Evolutionary conservation across 768 basidiomycete genomes (phyloP), one percentile per base, ranked within the genome.

Genomic region (Trametes meyenii): DNA sequence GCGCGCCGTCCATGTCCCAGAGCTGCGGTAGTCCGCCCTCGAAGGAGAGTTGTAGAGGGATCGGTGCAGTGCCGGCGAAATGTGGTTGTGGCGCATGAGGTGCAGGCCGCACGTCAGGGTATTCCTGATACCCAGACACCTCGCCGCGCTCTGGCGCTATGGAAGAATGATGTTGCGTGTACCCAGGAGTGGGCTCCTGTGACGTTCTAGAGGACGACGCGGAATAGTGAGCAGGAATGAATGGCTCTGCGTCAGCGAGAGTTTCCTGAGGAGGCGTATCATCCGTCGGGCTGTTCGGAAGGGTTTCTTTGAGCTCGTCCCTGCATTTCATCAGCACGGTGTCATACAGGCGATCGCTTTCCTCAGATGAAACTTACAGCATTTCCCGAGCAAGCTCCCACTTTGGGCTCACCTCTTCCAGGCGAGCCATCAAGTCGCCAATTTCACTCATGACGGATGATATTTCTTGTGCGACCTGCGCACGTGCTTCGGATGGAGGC

Each of bases 311-410:
- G 36, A 68, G 61, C 35, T 68, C 62, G 24, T 63, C 60, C 33
- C 67, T 68, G 24, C 14, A 2, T 2, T 8, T 19, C 19, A 35
- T 50, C 42, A 60, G 53, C 36, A 52, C 21, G 21, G 12, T 17
- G 29, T 12, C 19, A 21, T 19, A 17, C 35, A 2, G 19, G 35
- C 6, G 2, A 21, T 13, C 16, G 21, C 24, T 11, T 10, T 8
- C 29, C 8, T 8, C 29, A 33, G 13, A 14, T 2, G 21, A 10
- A 2, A 65, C 66, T 67, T 38, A 69, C 68, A 62, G 60, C 40
- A 63, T 63, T 50, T 65, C 63, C 16, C 61, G 57, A 0, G 68
- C 68, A 2, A 69, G 50, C 44, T 69, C 66, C 68, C 65, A 66
- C 38, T 60, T 65, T 4, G 61, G 33, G 14, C 58, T 55, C n/a